Conservation (phyloP, 129 eudicot species). For the Chrysanthemum makinoi region DNA sequence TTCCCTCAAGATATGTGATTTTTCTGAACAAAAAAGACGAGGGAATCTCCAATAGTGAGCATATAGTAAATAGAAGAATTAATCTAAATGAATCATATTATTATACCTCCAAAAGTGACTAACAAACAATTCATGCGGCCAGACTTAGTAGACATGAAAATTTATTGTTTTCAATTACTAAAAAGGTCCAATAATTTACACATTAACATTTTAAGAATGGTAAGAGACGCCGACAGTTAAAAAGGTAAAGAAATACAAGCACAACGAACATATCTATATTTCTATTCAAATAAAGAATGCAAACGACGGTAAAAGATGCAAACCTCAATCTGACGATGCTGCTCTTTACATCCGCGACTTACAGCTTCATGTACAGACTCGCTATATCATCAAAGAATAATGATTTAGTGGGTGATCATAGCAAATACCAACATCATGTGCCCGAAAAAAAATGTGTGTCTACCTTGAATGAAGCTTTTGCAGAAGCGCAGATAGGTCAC, state of each 20-base stretch:
- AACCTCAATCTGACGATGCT: slow-evolving; percentile 95
- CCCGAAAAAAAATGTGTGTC: slow-evolving; percentile 9
- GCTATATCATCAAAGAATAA: slow-evolving; percentile 32
- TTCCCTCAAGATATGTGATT: not conserved
- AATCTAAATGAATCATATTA: too few species aligned
- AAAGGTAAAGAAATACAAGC: not conserved
- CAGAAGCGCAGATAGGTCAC: slow-evolving; percentile 74
- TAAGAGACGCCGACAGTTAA: not conserved
- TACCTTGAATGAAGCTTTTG: slow-evolving; percentile 98
- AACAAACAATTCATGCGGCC: not conserved
- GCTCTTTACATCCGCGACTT: slow-evolving; percentile 88
- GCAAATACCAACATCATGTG: not conserved
- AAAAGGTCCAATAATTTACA: not conserved
- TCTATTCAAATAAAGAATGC: slow-evolving; percentile 6
- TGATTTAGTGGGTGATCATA: not conserved
- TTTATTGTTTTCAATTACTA: not conserved
- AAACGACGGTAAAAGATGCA: slow-evolving; percentile 3
- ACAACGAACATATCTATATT: not conserved
- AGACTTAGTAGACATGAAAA: slow-evolving; percentile 1
- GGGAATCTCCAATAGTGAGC: too few species aligned
- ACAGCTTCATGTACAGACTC: slow-evolving; percentile 88
- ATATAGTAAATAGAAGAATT: too few species aligned
- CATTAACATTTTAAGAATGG: not conserved
- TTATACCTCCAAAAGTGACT: too few species aligned
- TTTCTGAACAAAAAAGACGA: too few species aligned